phyloP scores from a whole-genome alignment of 176 grass and related monocot species.

The Neostapfia colusana region DNA sequence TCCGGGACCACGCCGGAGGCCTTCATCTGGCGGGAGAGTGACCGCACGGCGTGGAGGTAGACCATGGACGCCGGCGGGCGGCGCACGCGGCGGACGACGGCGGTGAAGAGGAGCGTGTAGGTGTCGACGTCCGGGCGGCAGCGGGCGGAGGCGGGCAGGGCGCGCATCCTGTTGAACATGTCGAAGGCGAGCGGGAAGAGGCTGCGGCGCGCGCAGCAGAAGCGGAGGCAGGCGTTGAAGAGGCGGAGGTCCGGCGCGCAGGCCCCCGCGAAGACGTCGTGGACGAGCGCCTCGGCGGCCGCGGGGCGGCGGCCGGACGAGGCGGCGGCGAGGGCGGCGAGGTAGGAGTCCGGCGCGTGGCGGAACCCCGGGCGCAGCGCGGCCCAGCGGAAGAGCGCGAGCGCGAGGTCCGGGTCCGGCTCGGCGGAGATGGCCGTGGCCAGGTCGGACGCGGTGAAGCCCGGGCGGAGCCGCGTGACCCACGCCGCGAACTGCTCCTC shows the following conservation, averaged over 20 bases:
- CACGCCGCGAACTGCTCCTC: constrained; percentile 87
- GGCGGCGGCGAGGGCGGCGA: constrained; percentile 62
- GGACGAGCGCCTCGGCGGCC: constrained; percentile 60
- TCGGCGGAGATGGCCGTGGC: constrained; percentile 58
- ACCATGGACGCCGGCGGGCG: constrained; percentile 71
- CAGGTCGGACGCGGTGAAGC: constrained; percentile 66
- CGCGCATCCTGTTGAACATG: constrained; percentile 86
- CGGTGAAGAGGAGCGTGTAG: constrained; percentile 73
- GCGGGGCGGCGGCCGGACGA: constrained; percentile 54
- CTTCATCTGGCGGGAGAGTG: constrained; percentile 83
- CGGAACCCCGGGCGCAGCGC: constrained; percentile 72
- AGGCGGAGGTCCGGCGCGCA: constrained; percentile 62
- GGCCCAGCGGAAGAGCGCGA: constrained; percentile 91
- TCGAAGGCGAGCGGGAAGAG: constrained; percentile 87
- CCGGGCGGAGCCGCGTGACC: constrained; percentile 70
- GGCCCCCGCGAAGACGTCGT: constrained; percentile 81
- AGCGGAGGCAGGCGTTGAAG: constrained; percentile 74
- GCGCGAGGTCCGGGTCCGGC: constrained; percentile 69
- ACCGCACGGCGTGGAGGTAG: constrained; percentile 77
- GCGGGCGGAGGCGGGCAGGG: constrained; percentile 18
- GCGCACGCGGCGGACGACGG: constrained; percentile 62
- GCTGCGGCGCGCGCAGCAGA: constrained; percentile 74
- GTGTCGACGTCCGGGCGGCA: constrained; percentile 73
- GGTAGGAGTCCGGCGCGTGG: constrained; percentile 62
- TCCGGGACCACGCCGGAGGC: constrained; percentile 87